Conservation (phyloP, 2,329 filamentous ascomycete genomes). For the Tolypocladium ovalisporum region DNA sequence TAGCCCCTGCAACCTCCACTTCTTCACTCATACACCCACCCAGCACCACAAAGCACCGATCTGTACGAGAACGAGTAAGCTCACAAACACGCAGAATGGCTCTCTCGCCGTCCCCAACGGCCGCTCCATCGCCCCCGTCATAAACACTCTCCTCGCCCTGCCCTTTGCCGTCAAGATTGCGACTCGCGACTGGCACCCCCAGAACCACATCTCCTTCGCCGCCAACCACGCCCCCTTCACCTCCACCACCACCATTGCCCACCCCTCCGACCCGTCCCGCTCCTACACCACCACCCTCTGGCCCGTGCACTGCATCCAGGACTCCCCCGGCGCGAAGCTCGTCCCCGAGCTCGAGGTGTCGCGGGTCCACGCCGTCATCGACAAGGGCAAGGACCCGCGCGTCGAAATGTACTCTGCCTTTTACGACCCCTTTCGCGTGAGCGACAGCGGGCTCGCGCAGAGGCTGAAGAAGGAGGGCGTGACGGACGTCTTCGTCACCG, state of each 20-base stretch:
- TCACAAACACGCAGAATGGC: constrained; percentile 48
- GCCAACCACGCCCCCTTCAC: constrained; percentile 66
- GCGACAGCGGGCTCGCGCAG: constrained; percentile 51
- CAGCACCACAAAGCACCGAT: background rate
- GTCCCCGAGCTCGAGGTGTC: constrained; percentile 56
- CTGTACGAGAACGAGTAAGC: too few species aligned
- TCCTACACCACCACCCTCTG: constrained; percentile 63
- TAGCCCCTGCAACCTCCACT: background rate
- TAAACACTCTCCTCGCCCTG: constrained; percentile 65
- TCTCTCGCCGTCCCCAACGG: constrained; percentile 72
- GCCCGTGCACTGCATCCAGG: constrained; percentile 82
- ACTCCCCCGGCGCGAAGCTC: constrained; percentile 60
- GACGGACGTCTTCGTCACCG: constrained; percentile 76
- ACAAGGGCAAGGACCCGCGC: constrained; percentile 64
- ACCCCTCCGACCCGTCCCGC: constrained; percentile 53
- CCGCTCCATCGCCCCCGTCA: constrained; percentile 53
- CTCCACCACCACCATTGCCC: constrained; percentile 51
- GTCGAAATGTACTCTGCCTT: constrained; percentile 96
- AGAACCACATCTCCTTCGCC: constrained; percentile 79
- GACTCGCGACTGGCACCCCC: constrained; percentile 88
- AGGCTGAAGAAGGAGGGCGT: constrained; percentile 46
- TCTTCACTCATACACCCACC: background rate
- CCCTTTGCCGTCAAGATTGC: constrained; percentile 68
- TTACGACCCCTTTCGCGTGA: constrained; percentile 62
- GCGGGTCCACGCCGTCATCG: constrained; percentile 54